These are phyloP conservation scores for Trichocomaceae sp. DNA, from an alignment of 2,329 filamentous ascomycete genomes.

Conservation along the genomic window DNA sequence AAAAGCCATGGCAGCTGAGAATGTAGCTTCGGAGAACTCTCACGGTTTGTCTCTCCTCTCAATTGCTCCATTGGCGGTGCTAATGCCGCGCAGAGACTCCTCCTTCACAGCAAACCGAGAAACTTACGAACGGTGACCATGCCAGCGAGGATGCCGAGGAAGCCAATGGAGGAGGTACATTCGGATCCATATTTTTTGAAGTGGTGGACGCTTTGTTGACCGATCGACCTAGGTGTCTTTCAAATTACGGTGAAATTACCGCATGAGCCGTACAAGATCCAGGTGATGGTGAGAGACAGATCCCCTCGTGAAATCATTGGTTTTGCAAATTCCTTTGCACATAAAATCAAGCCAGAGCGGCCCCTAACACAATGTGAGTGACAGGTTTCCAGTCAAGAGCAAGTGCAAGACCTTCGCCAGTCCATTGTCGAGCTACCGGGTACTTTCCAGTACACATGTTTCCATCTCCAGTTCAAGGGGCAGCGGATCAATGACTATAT, in stretches of 20 bases:
- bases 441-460: conserved; percentile 96
- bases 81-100: conserved; percentile 27
- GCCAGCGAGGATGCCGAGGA: conserved; percentile 30
- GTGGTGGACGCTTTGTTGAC: background rate
- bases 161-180: conserved; percentile 32
- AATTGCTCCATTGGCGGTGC: conserved; percentile 6
- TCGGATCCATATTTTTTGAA: background rate
- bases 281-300: conserved; percentile 64
- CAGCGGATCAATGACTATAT: conserved; percentile 92
- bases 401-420: conserved; percentile 94
- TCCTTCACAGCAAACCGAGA: conserved; percentile 19
- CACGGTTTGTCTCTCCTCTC: conserved; percentile 26
- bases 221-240: conserved; percentile 48
- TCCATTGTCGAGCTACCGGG: conserved; percentile 88
- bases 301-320: background rate
- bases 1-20: conserved; percentile 34
- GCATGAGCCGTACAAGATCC: conserved; percentile 68
- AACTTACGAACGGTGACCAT: conserved; percentile 30
- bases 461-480: conserved; percentile 89
- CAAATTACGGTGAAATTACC: conserved; percentile 75
- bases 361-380: background rate
- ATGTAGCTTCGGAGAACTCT: conserved; percentile 34
- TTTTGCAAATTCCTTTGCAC: background rate
- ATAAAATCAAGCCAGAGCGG: background rate
- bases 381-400: conserved; percentile 85